These are phyloP conservation scores for Auricularia heimuer DNA, from an alignment of 768 basidiomycete species.

Conservation along the genomic window DNA sequence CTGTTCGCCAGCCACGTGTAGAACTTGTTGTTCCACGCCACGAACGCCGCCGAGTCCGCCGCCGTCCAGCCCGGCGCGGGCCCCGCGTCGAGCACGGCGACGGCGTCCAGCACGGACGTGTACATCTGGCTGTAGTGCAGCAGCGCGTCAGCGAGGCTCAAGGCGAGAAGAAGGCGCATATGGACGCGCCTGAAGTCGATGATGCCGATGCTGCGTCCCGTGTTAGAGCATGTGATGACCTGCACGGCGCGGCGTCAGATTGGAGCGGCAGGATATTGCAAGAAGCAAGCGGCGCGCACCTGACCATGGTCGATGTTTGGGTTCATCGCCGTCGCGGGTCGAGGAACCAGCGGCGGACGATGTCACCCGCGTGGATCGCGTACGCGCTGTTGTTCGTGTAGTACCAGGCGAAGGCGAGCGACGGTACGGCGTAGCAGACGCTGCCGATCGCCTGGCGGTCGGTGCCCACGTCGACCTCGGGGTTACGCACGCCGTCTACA, in stretches of 20 bases:
- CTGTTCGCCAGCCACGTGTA: not conserved
- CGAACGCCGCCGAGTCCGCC: not conserved
- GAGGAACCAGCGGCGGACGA: not conserved
- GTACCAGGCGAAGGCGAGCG: slow-evolving; percentile 1
- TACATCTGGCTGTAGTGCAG: not conserved
- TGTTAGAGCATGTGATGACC: slow-evolving; percentile 2
- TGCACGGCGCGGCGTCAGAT: not conserved
- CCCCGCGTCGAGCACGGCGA: not conserved
- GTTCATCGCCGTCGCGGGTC: not conserved
- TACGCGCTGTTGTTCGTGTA: slow-evolving; percentile 2
- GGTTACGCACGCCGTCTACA: not conserved
- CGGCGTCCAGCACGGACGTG: not conserved
- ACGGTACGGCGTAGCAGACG: not conserved
- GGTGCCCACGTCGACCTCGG: not conserved
- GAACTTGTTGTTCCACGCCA: not conserved
- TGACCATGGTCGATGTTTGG: not conserved
- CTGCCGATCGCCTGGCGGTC: not conserved
- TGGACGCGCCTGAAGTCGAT: not conserved
- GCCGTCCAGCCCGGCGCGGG: not conserved
- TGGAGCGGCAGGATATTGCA: no score
- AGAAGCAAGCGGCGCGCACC: not conserved
- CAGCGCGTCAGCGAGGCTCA: not conserved
- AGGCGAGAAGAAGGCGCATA: not conserved
- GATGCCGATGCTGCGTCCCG: not conserved
- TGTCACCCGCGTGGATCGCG: not conserved